Base-by-base conservation (phyloP, 805 yeast species). In the Isabelozyma gotoi region DNA sequence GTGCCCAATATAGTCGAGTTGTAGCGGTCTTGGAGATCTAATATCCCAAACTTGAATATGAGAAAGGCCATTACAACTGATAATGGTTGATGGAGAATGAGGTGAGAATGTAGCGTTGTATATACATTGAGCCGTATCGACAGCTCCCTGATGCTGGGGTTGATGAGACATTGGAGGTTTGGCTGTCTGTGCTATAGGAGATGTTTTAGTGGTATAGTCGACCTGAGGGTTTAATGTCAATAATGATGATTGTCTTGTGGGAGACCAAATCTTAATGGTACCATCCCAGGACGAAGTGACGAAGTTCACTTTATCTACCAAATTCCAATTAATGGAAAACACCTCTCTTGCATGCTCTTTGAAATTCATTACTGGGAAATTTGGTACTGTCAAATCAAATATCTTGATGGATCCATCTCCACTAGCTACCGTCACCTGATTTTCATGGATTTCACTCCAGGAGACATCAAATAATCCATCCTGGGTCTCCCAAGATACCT, bases 201-300 rank as follows among this genome's bases (percentile, higher is more conserved):
- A 41, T 2, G 58, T 49, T 48, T 56, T 36, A 44, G 65, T 40
- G 56, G 67, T 54, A 41, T 20, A 55, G 59, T 61, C 70, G 41
- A 50, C 49, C 17, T 49, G 55, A 15, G 67, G 59, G 19, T 68
- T 59, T 36, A 88, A 67, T 0, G 91, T 84, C 44, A 81, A 38
- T 43, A 88, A 48, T 19, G 89, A 80, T 15, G 73, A 67, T 20
- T 62, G 66, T 44, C 90, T 69, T 33, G 63, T 62, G 0, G 94
- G 90, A 0, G 82, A 63, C 96, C 96, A 88, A 7, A 88, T 57
- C 62, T 88, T 88, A 32, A 91, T 77, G 0, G 85, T 70, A 0
- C 97, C 96, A 62, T 92, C 98, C 98, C 98, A 92, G 7, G 96
- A 85, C 19, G 91, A 78, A 15, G 92, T 77, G 33, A 85, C 81